Evolutionary conservation across 2,329 filamentous ascomycete species (phyloP), one percentile per base, ranked within the genome.

Genomic region (Clonostachys rhizophaga): DNA sequence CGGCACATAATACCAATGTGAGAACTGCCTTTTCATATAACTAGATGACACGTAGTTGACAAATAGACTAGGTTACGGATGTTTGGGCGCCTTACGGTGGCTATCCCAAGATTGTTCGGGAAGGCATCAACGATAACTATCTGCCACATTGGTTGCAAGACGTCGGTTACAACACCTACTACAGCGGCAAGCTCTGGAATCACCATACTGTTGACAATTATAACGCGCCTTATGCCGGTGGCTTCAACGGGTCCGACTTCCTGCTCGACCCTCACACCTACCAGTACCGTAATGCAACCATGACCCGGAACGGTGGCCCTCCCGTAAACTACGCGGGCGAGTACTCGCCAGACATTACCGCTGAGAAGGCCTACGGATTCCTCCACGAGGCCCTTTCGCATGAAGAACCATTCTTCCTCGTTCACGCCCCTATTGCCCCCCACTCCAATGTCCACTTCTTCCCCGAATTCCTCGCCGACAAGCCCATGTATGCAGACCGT

Each of bases 191-290:
- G 54, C 66, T 79, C 30, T 76, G 75, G 59, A 79, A 79, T 51
- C 60, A 67, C 2, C 74, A 78, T 56, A 71, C 66, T 1, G 53
- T 70, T 1, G 53, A 63, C 5, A 79, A 76, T 54, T 79, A 77
- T 53, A 55, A 78, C 50, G 64, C 68, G n/a, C 75, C 81, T 1
- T 72, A 68, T 47, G 68, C 76, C 0, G 69, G 67, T 3, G 83
- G 81, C 2, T 86, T 76, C 66, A 83, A 72, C 30, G 70, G 69
- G 0, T 81, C 78, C 1, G 61, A 68, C 40, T 74, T 85, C 53
- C 66, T 86, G 1, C 66, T 87, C 2, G 83, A 88, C 50, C 84
- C 84, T 0, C 78, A 73, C 52, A 89, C 85, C 0, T 89, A 89
- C 58, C 69, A 77, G 34, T 89, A 88, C 57, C 70, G 81, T 17